A percentile compares a stretch with the other conserved stretches of the same genome.
phyloP scores from a whole-genome alignment of 768 basidiomycete genomes.

The Auricularia sp. region DNA sequence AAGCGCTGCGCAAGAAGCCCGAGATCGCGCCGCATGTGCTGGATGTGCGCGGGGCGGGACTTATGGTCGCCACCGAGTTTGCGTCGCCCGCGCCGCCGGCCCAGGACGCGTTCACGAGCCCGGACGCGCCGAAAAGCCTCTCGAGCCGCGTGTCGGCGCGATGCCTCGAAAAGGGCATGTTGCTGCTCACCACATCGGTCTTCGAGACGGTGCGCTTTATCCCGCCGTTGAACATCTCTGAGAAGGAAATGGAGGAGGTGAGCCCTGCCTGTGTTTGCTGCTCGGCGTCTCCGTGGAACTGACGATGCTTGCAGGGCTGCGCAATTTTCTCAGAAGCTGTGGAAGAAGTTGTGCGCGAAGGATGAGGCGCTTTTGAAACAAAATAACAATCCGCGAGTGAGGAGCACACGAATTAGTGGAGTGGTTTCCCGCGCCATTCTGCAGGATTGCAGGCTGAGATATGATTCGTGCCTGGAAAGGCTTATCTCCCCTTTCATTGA shows the following conservation, averaged over 20 bases:
- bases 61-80: conserved; percentile 85
- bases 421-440: no score
- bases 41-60: conserved; percentile 79
- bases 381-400: no score
- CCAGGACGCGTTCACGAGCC: not conserved
- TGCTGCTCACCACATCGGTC: conserved; percentile 82
- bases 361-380: not conserved
- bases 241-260: conserved; percentile 56
- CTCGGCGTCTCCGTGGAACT: not conserved
- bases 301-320: conserved; percentile 28
- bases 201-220: conserved; percentile 90
- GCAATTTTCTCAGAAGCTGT: conserved; percentile 61
- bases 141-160: conserved; percentile 63
- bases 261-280: not conserved
- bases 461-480: no score
- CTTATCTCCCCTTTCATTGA: no score
- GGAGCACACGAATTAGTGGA: no score
- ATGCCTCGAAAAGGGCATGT: conserved; percentile 78
- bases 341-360: conserved; percentile 37
- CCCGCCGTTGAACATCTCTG: conserved; percentile 74
- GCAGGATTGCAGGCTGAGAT: no score
- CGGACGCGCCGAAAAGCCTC: conserved; percentile 41
- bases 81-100: conserved; percentile 37
- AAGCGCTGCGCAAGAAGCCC: conserved; percentile 45
- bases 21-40: conserved; percentile 50